A percentile compares a stretch with the other conserved stretches of the same genome.
phyloP scores from a whole-genome alignment of 768 basidiomycete genomes.

The Trametes sanguinea region DNA sequence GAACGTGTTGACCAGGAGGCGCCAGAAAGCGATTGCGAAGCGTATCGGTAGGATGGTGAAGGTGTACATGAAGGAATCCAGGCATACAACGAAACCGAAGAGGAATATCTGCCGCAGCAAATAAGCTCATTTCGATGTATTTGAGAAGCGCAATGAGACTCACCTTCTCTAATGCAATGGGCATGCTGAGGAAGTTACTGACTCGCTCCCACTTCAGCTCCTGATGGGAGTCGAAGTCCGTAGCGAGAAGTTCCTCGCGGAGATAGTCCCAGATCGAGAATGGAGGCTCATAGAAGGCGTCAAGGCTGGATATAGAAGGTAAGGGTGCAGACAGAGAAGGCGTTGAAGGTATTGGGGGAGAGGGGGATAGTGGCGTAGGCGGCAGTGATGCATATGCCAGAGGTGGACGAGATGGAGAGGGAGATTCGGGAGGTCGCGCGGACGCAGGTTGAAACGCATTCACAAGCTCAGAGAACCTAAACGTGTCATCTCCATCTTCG shows the following conservation, averaged over 20 bases:
- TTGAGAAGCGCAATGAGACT: not conserved
- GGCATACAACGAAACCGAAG: slow-evolving; percentile 90
- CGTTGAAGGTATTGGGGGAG: slow-evolving; percentile 34
- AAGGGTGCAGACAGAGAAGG: slow-evolving; percentile 26
- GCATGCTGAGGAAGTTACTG: slow-evolving; percentile 92
- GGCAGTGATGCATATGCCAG: slow-evolving; percentile 73
- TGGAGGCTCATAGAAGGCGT: slow-evolving; percentile 42
- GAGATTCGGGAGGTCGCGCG: slow-evolving; percentile 9
- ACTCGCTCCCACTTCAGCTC: slow-evolving; percentile 96
- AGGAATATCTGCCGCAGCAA: slow-evolving; percentile 67
- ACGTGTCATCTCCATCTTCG: slow-evolving; percentile 16
- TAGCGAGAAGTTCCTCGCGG: slow-evolving; percentile 82
- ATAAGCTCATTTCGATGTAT: too few relatives aligned
- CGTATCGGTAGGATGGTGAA: slow-evolving; percentile 98
- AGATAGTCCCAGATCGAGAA: slow-evolving; percentile 94
- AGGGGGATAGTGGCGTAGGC: slow-evolving; percentile 65
- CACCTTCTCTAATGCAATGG: slow-evolving; percentile 92
- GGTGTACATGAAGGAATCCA: slow-evolving; percentile 96
- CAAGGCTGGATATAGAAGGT: slow-evolving; percentile 20
- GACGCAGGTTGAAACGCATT: slow-evolving; percentile 13
- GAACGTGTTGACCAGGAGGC: slow-evolving; percentile 53
- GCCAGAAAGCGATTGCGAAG: slow-evolving; percentile 62
- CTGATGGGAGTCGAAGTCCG: slow-evolving; percentile 93
- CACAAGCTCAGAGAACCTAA: slow-evolving; percentile 18
- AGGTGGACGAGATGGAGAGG: slow-evolving; percentile 30